phyloP scores from a whole-genome alignment of 176 grass and related monocot genomes.

The Calamus simplicifolius region DNA sequence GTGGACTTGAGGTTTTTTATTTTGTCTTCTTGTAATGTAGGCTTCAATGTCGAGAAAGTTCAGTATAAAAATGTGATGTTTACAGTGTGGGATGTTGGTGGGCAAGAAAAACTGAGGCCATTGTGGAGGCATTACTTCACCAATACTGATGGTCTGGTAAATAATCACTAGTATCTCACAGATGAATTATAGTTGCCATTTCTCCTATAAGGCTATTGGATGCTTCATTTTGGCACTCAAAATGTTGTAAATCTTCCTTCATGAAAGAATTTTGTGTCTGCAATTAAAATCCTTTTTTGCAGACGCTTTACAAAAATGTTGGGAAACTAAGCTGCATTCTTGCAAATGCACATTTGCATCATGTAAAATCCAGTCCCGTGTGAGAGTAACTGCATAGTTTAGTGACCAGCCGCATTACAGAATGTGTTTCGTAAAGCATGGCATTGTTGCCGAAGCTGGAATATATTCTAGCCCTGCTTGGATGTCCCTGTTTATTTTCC shows the following conservation, averaged over 20 bases:
- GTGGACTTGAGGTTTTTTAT: neutral
- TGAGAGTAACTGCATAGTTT: neutral
- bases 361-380: neutral
- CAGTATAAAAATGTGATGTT: constrained; percentile 20
- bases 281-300: no score
- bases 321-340: neutral
- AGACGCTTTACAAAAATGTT: no score
- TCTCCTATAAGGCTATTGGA: no score
- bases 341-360: neutral
- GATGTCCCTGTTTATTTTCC: no score
- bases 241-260: no score
- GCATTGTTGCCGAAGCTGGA: no score
- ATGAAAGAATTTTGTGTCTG: no score
- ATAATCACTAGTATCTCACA: constrained; percentile 6
- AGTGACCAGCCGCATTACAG: neutral
- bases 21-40: constrained; percentile 20
- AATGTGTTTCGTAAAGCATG: neutral
- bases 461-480: no score
- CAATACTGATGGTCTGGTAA: constrained; percentile 47
- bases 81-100: constrained; percentile 18
- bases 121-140: constrained; percentile 17
- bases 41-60: constrained; percentile 15
- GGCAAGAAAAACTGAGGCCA: constrained; percentile 16
- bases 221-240: no score
- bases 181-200: no score